Evolutionary conservation across 164 flowering plant genomes (phyloP), one percentile per base, ranked within the genome.

Genomic region (Chimonanthus salicifolius): DNA sequence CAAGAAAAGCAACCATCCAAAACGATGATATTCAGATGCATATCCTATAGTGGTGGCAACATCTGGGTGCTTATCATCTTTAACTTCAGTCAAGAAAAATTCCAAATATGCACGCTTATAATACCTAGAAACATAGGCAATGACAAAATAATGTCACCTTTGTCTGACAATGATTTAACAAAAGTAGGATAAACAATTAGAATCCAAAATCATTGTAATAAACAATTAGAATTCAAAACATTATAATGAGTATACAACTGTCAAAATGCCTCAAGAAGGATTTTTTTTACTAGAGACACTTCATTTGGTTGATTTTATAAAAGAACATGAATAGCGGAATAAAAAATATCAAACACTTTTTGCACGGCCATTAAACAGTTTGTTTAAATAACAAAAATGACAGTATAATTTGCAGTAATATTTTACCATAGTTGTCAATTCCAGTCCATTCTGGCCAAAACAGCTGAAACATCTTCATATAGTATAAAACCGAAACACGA

Each of bases 1-100:
- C 79, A 96, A 80, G 82, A 96, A 94, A 50, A 96, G 84, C 79
- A 96, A 83, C 99, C 99, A 96, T 74, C 99, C 99, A 85, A 96
- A 96, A 46, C 95, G 91, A 78, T 87, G 85, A 74, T 84, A 89
- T 44, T 88, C 89, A 58, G 95, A 81, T 48, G 81, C 71, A 71
- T 62, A 60, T 49, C 77, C 83, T 63, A 83, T 16, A 45, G 82
- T 46, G 65, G 71, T 74, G 5, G 78, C 60, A 79, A 33, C 75
- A 75, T 68, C 82, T 62, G 79, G 49, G 58, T 75, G 75, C 73
- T 80, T 84, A 33, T 77, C 83, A 62, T 45, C 71, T 73, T 81
- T 80, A 72, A 82, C 72, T 74, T 86, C 89, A 72, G 67, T 81
- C 58, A 83, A 68, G 83, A 96, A 96, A 73, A 96, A 82, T 50